Conservation (phyloP, 768 basidiomycete genomes). For the Auricularia heimuer region DNA sequence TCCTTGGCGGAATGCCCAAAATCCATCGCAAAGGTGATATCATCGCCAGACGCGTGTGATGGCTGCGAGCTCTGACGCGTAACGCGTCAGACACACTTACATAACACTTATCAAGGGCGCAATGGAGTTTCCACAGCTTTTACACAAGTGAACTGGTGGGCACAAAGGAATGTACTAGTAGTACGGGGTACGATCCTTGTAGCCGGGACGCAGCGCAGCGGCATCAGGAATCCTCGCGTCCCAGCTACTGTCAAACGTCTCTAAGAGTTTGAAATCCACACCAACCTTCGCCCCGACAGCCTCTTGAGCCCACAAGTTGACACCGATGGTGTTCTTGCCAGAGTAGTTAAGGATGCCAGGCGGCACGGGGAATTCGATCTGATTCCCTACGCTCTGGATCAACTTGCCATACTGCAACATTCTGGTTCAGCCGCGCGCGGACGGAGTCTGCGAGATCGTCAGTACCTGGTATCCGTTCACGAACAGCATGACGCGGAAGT, state of each 20-base stretch:
- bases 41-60: too few relatives aligned
- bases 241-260: neutral
- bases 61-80: too few relatives aligned
- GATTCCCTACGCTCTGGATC: neutral
- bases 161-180: neutral
- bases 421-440: too few relatives aligned
- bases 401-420: neutral
- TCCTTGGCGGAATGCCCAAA: too few relatives aligned
- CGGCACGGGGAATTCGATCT: slow-evolving; percentile 1
- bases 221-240: neutral
- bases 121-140: too few relatives aligned
- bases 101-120: too few relatives aligned
- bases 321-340: neutral
- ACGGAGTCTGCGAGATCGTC: too few relatives aligned
- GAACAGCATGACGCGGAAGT: neutral
- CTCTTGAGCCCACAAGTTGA: slow-evolving; percentile 1
- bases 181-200: neutral
- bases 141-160: too few relatives aligned
- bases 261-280: neutral
- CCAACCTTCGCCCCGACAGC: neutral
- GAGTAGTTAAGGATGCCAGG: neutral
- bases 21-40: too few relatives aligned
- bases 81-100: too few relatives aligned
- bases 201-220: neutral
- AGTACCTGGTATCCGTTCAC: neutral